Evolutionary conservation across 768 basidiomycete genomes (phyloP).

Genomic region (Russula sp.): DNA sequence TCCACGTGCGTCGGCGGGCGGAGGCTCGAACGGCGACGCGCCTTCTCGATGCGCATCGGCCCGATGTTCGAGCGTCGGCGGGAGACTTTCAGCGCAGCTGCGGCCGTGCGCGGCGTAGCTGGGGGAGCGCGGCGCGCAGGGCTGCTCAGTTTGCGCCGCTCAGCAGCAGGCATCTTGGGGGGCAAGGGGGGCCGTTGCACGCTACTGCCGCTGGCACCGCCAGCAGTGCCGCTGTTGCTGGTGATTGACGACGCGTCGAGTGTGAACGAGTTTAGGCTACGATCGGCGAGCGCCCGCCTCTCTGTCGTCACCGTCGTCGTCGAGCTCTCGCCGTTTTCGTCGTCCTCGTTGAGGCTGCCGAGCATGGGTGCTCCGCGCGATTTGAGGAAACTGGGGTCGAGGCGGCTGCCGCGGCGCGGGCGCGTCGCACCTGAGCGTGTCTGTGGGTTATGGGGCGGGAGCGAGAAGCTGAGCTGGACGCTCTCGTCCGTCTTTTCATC

Average conservation of each 20-base stretch:
- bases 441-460: constrained; percentile 17
- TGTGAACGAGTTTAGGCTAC: constrained; percentile 49
- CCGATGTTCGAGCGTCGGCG: constrained; percentile 71
- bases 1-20: constrained; percentile 60
- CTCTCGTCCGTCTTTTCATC: constrained; percentile 83
- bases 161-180: background rate
- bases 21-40: constrained; percentile 69
- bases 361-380: constrained; percentile 43
- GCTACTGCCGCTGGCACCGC: constrained; percentile 24
- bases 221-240: constrained; percentile 32
- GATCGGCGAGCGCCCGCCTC: constrained; percentile 49
- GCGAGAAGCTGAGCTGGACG: constrained; percentile 46
- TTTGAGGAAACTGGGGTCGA: constrained; percentile 63
- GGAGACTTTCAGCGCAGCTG: constrained; percentile 28
- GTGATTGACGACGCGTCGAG: constrained; percentile 43
- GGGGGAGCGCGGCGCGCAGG: constrained; percentile 5
- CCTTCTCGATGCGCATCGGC: constrained; percentile 65
- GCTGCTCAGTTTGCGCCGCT: background rate
- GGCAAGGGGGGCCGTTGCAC: constrained; percentile 3
- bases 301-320: constrained; percentile 31
- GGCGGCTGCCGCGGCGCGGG: constrained; percentile 47
- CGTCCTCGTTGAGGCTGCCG: constrained; percentile 63
- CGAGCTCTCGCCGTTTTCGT: constrained; percentile 42
- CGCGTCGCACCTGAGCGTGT: constrained; percentile 4
- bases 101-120: constrained; percentile 7